Evolutionary conservation across 1,284 basidiomycete species (phyloP).

Genomic region (Cryptococcus sp.): DNA sequence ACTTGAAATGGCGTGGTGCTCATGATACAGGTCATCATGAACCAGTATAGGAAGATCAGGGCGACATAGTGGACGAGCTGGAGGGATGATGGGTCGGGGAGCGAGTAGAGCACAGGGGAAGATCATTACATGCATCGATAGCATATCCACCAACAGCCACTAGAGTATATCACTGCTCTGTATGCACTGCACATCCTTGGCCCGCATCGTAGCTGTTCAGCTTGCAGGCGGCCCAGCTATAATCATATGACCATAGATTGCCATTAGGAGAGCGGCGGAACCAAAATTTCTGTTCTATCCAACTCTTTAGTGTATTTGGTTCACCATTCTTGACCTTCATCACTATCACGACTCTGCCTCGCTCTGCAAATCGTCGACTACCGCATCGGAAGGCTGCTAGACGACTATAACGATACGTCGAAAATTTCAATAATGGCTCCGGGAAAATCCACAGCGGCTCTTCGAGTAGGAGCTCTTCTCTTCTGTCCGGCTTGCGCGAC

Average conservation of each 20-base stretch:
- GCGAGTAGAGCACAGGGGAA: too few species aligned
- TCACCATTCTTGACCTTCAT: not conserved
- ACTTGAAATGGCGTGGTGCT: not conserved
- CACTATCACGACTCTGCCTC: not conserved
- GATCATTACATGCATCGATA: too few species aligned
- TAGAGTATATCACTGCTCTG: too few species aligned
- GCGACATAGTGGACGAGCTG: not conserved
- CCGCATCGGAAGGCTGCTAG: conserved; percentile 4
- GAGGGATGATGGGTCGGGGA: not conserved
- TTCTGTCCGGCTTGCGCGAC: conserved; percentile 93
- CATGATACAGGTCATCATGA: conserved; percentile 55
- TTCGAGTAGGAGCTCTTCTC: conserved; percentile 66
- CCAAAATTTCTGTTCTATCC: not conserved
- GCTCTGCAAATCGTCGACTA: not conserved
- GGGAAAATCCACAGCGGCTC: too few species aligned
- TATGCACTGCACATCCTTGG: too few species aligned
- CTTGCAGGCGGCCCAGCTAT: too few species aligned
- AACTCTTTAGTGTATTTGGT: not conserved
- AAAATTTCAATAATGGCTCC: too few species aligned
- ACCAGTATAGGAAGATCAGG: conserved; percentile 54
- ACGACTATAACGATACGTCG: too few species aligned
- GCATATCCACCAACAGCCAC: too few species aligned
- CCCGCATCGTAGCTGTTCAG: too few species aligned
- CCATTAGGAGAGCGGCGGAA: too few species aligned
- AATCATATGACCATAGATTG: too few species aligned